A percentile compares a stretch with the other conserved stretches of the same genome.
Conservation (phyloP, 2,329 filamentous ascomycete genomes). For the Fusarium algeriense region DNA sequence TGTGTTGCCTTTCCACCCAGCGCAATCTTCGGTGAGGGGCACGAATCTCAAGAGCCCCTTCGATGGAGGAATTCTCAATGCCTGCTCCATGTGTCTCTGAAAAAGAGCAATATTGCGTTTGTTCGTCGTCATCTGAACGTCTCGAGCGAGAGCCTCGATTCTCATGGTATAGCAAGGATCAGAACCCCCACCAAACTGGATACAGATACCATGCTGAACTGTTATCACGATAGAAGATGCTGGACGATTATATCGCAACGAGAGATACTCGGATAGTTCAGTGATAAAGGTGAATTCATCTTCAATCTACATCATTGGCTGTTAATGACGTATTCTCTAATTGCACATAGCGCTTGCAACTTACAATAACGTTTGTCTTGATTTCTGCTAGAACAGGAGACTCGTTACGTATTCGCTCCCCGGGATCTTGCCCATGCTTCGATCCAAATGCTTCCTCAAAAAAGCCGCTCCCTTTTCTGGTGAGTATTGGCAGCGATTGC, state of each 20-base stretch:
- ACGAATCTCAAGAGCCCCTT: conserved; percentile 81
- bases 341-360: not conserved
- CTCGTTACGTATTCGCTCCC: conserved; percentile 63
- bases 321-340: conserved; percentile 1
- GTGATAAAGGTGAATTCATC: conserved; percentile 82
- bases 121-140: conserved; percentile 80
- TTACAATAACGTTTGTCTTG: conserved; percentile 51
- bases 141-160: conserved; percentile 75
- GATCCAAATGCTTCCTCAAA: conserved; percentile 61
- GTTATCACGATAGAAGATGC: conserved; percentile 80
- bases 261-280: conserved; percentile 78
- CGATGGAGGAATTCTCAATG: conserved; percentile 72
- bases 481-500: conserved; percentile 36
- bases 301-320: conserved; percentile 66
- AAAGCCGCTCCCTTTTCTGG: conserved; percentile 49
- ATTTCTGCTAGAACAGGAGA: conserved; percentile 69
- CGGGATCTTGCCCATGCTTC: conserved; percentile 46
- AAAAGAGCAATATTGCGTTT: conserved; percentile 83
- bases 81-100: conserved; percentile 79
- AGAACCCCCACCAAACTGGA: conserved; percentile 80
- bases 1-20: conserved; percentile 79
- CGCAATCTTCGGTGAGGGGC: conserved; percentile 75
- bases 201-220: conserved; percentile 79
- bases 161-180: conserved; percentile 84
- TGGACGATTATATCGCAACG: conserved; percentile 79